Conservation (phyloP, 2,329 filamentous ascomycete species). For the Exserohilum rostratum region DNA sequence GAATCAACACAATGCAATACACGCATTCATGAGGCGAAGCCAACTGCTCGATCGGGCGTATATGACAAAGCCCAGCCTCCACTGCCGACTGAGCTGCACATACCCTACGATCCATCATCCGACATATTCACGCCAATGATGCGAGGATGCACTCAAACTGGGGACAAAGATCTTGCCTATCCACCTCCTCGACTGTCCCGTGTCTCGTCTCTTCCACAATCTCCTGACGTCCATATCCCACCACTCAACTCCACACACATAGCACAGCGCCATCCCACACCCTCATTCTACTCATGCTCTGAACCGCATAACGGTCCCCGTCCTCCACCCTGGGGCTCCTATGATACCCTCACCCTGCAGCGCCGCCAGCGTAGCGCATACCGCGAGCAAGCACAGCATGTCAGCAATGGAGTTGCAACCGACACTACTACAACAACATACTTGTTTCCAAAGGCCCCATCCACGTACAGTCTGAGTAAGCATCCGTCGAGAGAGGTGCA, state of each 20-base stretch:
- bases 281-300: background rate
- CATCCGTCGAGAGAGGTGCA: slow-evolving; percentile 23
- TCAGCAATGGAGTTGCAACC: background rate
- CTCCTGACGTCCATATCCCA: background rate
- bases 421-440: background rate
- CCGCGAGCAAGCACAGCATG: slow-evolving; percentile 8
- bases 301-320: slow-evolving; percentile 14
- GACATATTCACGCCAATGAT: no score
- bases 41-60: no score
- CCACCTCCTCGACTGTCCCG: background rate
- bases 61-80: no score
- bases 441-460: background rate
- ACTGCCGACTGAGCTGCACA: no score
- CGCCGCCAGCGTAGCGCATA: slow-evolving; percentile 9
- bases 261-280: background rate
- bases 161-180: slow-evolving; percentile 19
- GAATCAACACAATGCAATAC: background rate
- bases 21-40: background rate
- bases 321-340: slow-evolving; percentile 23
- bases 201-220: background rate
- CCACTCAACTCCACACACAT: background rate
- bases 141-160: background rate
- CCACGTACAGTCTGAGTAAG: slow-evolving; percentile 3
- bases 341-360: slow-evolving; percentile 13
- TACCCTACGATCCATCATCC: no score